Evolutionary conservation across 176 grass and related monocot genomes (phyloP), one percentile per base, ranked within the genome.

Genomic region (Pontederia crassipes): DNA sequence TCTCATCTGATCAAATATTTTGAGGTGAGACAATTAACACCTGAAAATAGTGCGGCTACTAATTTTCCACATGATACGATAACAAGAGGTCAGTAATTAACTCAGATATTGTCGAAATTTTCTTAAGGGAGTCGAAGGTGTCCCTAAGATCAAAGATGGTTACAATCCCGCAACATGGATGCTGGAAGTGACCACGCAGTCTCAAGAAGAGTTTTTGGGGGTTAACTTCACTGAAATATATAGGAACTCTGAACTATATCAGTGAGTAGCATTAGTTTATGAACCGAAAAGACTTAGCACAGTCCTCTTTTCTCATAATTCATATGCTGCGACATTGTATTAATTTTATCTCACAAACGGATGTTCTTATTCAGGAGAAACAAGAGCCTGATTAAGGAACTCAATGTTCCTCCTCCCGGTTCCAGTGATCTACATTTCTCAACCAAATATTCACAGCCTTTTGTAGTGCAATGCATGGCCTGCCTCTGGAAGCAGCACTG

Each of bases 91-190:
- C 32, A 40, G 32, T 40, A 3, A 40, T 40, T 40, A 40, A 40
- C 27, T 49, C 6, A 18, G 12, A 0, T 16, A 11, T 20, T 29
- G 4, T 72, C 68, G 8, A 17, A 1, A 64, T 63, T 64, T 55
- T 66, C 9, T 57, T 29, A 55, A 89, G 87, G 76, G 49, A 62
- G 77, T 83, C 2, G 52, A 79, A 69, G 82, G 83, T 61, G 76
- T 90, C 17, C 61, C 18, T 49, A 80, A 80, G 62, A 90, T 90
- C 58, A 83, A 71, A 79, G 76, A 90, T 60, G 87, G 87, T 47
- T 90, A 90, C 27, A 90, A 90, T 60, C 87, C 87, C 50, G 85
- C 87, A 13, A 90, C 87, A 72, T 90, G 87, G 87, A 90, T 90
- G 82, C 57, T 90, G 70, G 83, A 90, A 68, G 83, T 83, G 46